Percentiles rank a stretch among this genome's conserved stretches.
These are phyloP conservation scores for Yarrowia osloensis DNA, from an alignment of 805 yeast genomes.

Conservation along the genomic window DNA sequence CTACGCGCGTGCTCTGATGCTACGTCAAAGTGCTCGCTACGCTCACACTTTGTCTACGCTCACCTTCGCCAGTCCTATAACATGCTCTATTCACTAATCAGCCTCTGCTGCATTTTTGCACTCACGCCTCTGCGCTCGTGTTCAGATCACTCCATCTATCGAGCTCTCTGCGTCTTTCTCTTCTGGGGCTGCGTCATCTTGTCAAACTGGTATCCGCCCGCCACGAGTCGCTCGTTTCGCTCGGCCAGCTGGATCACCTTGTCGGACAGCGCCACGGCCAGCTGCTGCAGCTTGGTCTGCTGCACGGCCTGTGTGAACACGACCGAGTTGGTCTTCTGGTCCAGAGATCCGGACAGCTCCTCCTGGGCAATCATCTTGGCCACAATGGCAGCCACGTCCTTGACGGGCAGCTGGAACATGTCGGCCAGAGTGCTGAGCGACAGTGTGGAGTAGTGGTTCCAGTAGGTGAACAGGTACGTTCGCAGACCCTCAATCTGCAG, in stretches of 20 bases:
- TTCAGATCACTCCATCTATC: not conserved
- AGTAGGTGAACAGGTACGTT: conserved; percentile 87
- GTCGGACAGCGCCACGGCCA: conserved; percentile 82
- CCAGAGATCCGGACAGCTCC: conserved; percentile 75
- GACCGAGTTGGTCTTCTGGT: conserved; percentile 62
- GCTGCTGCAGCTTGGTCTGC: conserved; percentile 79
- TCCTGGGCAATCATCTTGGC: conserved; percentile 74
- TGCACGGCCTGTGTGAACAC: conserved; percentile 76
- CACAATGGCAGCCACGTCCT: conserved; percentile 61
- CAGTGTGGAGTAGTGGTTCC: conserved; percentile 70
- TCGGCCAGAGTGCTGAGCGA: conserved; percentile 65
- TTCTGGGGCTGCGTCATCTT: conserved; percentile 29
- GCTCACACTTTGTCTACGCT: too few relatives aligned
- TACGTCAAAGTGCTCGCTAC: too few relatives aligned
- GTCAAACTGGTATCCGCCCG: conserved; percentile 62
- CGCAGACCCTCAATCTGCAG: conserved; percentile 88
- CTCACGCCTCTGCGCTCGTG: not conserved
- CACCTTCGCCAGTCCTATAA: not conserved
- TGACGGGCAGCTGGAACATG: conserved; percentile 63
- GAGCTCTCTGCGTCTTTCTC: conserved; percentile 23
- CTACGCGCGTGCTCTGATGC: too few relatives aligned
- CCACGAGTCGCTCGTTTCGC: conserved; percentile 79
- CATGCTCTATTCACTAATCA: conserved; percentile 14
- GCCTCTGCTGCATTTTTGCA: not conserved
- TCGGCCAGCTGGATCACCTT: conserved; percentile 76